Conservation (phyloP, 108 stramenopile genomes). For the Nitzschia palea region DNA sequence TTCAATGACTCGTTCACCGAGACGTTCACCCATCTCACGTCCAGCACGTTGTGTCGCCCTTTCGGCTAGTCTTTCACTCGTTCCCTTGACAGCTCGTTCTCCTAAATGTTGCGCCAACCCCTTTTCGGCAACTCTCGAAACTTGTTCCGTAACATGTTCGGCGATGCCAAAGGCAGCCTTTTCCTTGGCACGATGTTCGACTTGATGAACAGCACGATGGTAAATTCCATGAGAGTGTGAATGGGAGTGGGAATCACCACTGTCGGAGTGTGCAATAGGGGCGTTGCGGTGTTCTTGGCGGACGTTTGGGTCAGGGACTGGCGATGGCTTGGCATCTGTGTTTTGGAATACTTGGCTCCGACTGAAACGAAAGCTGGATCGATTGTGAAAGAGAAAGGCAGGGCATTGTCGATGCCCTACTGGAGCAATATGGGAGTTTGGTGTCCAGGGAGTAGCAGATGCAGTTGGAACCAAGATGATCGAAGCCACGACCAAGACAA, state of each 20-base stretch:
- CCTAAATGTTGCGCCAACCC: neutral
- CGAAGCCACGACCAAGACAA: too few species aligned
- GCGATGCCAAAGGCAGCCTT: slow-evolving; percentile 1
- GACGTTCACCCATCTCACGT: neutral
- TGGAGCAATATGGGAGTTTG: too few species aligned
- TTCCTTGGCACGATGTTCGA: slow-evolving; percentile 21
- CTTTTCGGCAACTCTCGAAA: neutral
- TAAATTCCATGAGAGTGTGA: neutral
- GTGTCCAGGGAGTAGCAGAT: too few species aligned
- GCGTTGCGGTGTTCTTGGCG: too few species aligned
- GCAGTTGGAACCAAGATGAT: too few species aligned
- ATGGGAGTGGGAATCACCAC: too few species aligned
- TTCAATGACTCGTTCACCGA: slow-evolving; percentile 1
- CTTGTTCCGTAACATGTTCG: slow-evolving; percentile 6
- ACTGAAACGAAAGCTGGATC: neutral
- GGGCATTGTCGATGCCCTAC: too few species aligned
- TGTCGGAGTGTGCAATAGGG: too few species aligned
- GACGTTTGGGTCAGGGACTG: too few species aligned
- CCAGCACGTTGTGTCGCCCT: neutral
- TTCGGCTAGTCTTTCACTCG: slow-evolving; percentile 8
- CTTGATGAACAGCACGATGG: slow-evolving; percentile 17
- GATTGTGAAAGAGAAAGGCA: slow-evolving; percentile 1
- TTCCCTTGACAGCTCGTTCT: neutral
- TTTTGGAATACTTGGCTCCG: neutral
- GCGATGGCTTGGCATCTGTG: too few species aligned